phyloP scores from a whole-genome alignment of 2,329 filamentous ascomycete species.

The Colletotrichum sp. region DNA sequence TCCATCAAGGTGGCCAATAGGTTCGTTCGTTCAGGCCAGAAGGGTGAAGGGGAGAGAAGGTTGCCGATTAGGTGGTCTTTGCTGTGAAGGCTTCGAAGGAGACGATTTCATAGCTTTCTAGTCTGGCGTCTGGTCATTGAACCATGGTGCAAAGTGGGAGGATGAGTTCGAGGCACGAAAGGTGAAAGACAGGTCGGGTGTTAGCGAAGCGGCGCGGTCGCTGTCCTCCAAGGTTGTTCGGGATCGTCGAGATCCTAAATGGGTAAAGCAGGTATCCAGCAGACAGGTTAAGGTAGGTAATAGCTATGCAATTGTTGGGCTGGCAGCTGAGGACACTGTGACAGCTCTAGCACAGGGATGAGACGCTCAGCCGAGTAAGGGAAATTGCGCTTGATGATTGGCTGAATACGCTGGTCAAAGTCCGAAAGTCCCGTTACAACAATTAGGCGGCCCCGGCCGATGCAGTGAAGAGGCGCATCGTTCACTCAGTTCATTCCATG shows the following conservation, averaged over 20 bases:
- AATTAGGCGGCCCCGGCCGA: background rate
- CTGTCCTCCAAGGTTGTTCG: background rate
- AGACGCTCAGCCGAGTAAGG: background rate
- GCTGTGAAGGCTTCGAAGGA: background rate
- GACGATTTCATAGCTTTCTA: background rate
- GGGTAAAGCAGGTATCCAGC: background rate
- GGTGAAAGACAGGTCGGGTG: background rate
- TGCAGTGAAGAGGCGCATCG: background rate
- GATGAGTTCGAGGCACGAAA: background rate
- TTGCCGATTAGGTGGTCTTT: background rate
- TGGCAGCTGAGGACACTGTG: constrained; percentile 14
- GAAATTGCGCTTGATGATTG: constrained; percentile 3
- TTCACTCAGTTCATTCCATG: background rate
- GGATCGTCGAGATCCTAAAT: background rate
- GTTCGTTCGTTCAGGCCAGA: background rate
- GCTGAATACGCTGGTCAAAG: background rate
- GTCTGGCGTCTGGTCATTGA: background rate
- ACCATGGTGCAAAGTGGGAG: background rate
- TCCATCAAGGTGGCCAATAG: constrained; percentile 19
- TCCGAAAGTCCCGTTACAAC: background rate
- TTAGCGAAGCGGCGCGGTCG: constrained; percentile 1
- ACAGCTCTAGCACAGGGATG: constrained; percentile 12
- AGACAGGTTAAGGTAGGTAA: background rate
- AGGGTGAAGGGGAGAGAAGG: background rate
- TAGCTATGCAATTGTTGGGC: background rate